Base-by-base conservation (phyloP, 2,329 filamentous ascomycete species). In the Parastagonospora nodorum region DNA sequence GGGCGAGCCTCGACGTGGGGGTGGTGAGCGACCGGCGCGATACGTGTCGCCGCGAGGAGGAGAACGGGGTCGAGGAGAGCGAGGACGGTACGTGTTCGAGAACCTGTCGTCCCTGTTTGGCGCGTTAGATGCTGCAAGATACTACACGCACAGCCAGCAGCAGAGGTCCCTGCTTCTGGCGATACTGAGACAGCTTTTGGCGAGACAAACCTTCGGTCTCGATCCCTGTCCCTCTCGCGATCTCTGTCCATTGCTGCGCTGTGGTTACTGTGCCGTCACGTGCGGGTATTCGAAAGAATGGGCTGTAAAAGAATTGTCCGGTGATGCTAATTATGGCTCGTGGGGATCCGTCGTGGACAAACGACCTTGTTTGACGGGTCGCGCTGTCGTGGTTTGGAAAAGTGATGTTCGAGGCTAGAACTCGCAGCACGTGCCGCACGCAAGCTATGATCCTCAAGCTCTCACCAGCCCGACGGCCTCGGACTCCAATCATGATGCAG, bases 181-280 rank as follows among this genome's bases (percentile, higher is more conserved):
- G 39, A 41, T 37, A 38, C 54, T 51, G 56, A 52, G 50, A 40
- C 56, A 49, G 32, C 45, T 19, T 51, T 48, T 57, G 58, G 56
- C 56, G 11, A 47, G 51, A 74, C 74, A 67, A 68, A 78, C 76
- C 76, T 77, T 65, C 75, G 65, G 38, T 76, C 74, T 46, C 74
- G 69, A 51, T 77, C 74, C 50, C 73, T 63, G 50, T 75, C 74
- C 59, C 74, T 63, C 52, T 75, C 74, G 56, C 73, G 67, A 53
- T 77, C 74, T 48, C 70, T 63, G 42, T 73, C 69, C 71, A 74
- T 73, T 37, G 41, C 52, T 53, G 58, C 38, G 45, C 31, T 28
- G 38, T 27, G 45, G 27, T 12, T 19, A 24, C 19, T 27, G 16
- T 42, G 16, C 27, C 42, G 14, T 37, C 16, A 32, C 29, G 15